Conservation (phyloP, 1,284 basidiomycete genomes). For the Melanopsichium pennsylvanicum region DNA sequence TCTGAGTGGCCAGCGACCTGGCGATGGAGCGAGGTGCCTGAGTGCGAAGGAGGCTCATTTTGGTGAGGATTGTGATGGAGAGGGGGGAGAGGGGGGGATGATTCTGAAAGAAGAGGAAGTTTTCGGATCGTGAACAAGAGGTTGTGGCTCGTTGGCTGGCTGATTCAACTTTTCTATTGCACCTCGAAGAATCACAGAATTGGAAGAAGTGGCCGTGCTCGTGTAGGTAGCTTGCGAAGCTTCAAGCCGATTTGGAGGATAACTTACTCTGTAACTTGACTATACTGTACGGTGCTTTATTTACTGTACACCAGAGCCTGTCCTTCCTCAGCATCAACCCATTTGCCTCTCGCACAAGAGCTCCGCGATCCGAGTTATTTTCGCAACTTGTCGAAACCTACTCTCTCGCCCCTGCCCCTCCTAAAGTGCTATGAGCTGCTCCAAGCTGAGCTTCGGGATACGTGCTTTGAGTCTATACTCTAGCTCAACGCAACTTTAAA, state of each 20-base stretch:
- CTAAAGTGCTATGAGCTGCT: too few relatives aligned
- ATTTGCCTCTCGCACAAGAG: neutral
- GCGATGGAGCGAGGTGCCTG: constrained; percentile 45
- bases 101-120: constrained; percentile 27
- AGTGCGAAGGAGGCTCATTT: constrained; percentile 49
- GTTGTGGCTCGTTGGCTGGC: neutral
- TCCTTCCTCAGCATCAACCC: too few relatives aligned
- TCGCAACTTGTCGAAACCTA: constrained; percentile 4
- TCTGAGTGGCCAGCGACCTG: constrained; percentile 31
- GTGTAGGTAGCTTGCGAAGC: neutral
- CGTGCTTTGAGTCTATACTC: too few relatives aligned
- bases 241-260: constrained; percentile 2
- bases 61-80: constrained; percentile 8
- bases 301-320: too few relatives aligned
- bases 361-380: constrained; percentile 35
- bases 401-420: too few relatives aligned
- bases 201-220: constrained; percentile 29
- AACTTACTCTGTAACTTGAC: too few relatives aligned
- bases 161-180: constrained; percentile 9
- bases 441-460: too few relatives aligned
- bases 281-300: too few relatives aligned
- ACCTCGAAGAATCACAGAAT: neutral
- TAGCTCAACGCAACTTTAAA: too few relatives aligned
- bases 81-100: constrained; percentile 27
- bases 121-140: neutral